These are phyloP conservation scores for Parathielavia hyrcaniae DNA, from an alignment of 495 filamentous ascomycete genomes.

Conservation along the genomic window DNA sequence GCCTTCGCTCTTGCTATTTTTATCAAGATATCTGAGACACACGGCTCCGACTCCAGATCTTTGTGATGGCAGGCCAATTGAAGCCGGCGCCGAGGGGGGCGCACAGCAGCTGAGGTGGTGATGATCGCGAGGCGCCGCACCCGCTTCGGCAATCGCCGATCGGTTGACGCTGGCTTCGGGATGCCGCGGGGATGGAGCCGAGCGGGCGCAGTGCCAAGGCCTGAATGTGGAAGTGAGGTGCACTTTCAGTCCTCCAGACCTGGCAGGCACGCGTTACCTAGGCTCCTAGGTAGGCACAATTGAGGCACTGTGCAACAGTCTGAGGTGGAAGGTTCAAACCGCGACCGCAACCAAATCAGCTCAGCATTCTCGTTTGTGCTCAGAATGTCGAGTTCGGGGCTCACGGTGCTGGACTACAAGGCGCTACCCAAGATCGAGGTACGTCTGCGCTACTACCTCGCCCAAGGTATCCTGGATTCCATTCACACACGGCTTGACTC, in stretches of 20 bases:
- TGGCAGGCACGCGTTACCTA: too few species aligned
- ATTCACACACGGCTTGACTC: background rate
- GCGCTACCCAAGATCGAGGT: slow-evolving; percentile 48
- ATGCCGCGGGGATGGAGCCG: background rate
- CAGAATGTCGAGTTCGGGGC: background rate
- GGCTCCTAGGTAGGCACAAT: too few species aligned
- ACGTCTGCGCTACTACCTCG: too few species aligned
- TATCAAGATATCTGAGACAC: slow-evolving; percentile 10
- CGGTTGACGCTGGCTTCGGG: background rate
- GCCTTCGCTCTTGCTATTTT: background rate
- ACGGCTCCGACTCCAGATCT: background rate
- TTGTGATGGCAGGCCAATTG: background rate
- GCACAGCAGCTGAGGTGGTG: slow-evolving; percentile 8
- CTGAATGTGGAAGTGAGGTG: background rate
- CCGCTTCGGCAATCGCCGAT: slow-evolving; percentile 8
- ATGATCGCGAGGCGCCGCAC: slow-evolving; percentile 6
- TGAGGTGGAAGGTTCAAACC: too few species aligned
- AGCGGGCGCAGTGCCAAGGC: too few species aligned
- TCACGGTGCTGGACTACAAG: slow-evolving; percentile 33
- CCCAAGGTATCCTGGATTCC: background rate
- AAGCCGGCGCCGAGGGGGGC: background rate
- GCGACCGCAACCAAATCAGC: background rate
- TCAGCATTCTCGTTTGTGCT: background rate
- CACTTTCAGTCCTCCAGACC: too few species aligned
- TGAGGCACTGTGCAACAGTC: too few species aligned